phyloP scores from a whole-genome alignment of 2,329 filamentous ascomycete species.

The Mycosphaerella sp. region DNA sequence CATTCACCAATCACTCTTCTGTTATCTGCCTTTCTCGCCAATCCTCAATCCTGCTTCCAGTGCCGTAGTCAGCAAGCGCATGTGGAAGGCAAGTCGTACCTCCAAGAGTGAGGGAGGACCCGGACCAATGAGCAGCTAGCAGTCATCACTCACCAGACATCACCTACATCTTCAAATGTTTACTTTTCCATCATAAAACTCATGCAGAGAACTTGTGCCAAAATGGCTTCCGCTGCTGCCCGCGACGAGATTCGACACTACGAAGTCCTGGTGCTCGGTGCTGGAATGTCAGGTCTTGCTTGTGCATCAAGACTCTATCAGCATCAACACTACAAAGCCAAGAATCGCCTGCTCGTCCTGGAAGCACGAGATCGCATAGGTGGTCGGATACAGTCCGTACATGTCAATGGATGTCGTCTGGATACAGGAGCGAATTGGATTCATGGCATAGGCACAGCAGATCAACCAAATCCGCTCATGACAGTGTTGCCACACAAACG shows the following conservation, averaged over 20 bases:
- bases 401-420: constrained; percentile 21
- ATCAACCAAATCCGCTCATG: constrained; percentile 23
- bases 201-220: constrained; percentile 2
- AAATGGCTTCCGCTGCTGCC: constrained; percentile 3
- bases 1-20: no score
- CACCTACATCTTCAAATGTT: neutral
- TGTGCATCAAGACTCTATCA: constrained; percentile 21
- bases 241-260: neutral
- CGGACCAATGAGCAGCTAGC: no score
- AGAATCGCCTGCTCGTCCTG: constrained; percentile 19
- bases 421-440: constrained; percentile 28
- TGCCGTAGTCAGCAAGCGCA: no score
- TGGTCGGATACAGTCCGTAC: constrained; percentile 22
- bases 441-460: constrained; percentile 23
- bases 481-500: constrained; percentile 22
- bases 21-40: no score
- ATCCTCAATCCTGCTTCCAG: no score
- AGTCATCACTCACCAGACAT: neutral
- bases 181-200: neutral
- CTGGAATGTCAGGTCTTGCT: constrained; percentile 24
- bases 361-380: constrained; percentile 24
- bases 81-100: no score
- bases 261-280: constrained; percentile 20
- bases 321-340: constrained; percentile 7
- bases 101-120: no score